Evolutionary conservation across 768 basidiomycete genomes (phyloP).

Genomic region (Podaxis sp.): DNA sequence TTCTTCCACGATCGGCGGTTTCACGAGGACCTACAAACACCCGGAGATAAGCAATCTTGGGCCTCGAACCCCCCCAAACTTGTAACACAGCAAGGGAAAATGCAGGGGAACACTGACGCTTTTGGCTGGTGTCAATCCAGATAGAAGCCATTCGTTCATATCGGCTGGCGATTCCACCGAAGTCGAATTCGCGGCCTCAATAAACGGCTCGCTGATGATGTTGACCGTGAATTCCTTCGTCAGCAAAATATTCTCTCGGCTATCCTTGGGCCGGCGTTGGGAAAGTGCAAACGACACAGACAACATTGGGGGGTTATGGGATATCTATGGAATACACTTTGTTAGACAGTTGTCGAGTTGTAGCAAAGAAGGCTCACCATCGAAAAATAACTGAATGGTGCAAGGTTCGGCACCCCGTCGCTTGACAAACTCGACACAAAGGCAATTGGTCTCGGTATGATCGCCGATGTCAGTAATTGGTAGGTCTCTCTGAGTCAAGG

Average conservation of each 20-base stretch:
- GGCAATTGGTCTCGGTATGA: conserved; percentile 68
- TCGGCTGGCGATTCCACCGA: conserved; percentile 54
- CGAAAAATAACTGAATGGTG: conserved; percentile 74
- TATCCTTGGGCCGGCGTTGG: conserved; percentile 53
- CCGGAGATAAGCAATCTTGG: conserved; percentile 3
- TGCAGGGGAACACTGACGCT: conserved; percentile 42
- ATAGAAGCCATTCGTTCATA: conserved; percentile 59
- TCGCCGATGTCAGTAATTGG: conserved; percentile 53
- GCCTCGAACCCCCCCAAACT: neutral
- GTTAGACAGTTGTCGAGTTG: neutral
- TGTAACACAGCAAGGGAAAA: conserved; percentile 1
- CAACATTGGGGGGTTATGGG: conserved; percentile 66
- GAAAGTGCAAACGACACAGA: conserved; percentile 57
- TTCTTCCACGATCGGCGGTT: conserved; percentile 54
- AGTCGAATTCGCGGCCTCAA: conserved; percentile 56
- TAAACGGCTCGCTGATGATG: conserved; percentile 67
- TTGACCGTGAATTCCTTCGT: conserved; percentile 72
- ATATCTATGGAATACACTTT: conserved; percentile 38
- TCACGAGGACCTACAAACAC: conserved; percentile 41
- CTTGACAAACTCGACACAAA: conserved; percentile 61
- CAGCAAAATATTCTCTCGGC: conserved; percentile 59
- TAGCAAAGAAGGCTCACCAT: conserved; percentile 35
- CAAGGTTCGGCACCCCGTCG: conserved; percentile 56
- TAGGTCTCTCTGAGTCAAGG: conserved; percentile 37
- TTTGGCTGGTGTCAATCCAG: conserved; percentile 52